A percentile compares a stretch with the other conserved stretches of the same genome.
These are phyloP conservation scores for Teunomyces aglyptinius DNA, from an alignment of 805 yeast species.

Conservation along the genomic window DNA sequence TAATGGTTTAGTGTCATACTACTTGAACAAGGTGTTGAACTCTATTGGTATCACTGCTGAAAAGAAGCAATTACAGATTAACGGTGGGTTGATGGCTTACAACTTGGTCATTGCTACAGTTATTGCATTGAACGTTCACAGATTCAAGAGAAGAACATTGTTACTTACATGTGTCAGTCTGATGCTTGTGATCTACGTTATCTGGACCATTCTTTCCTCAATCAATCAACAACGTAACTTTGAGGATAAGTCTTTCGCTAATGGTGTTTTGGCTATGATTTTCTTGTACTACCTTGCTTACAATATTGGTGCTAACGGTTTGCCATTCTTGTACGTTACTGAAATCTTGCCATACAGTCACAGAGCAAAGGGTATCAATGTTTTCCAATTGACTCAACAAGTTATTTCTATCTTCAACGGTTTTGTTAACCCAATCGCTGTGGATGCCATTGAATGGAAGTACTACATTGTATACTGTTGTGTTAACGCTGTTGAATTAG, in stretches of 20 bases:
- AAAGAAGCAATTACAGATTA: constrained; percentile 45
- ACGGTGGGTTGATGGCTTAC: constrained; percentile 50
- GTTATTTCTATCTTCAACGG: constrained; percentile 21
- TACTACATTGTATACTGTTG: constrained; percentile 43
- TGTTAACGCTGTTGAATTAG: constrained; percentile 26
- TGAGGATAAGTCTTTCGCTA: constrained; percentile 38
- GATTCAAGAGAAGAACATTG: constrained; percentile 35
- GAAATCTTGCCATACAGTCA: constrained; percentile 39
- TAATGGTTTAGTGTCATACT: constrained; percentile 52
- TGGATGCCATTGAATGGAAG: constrained; percentile 42
- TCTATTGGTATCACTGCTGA: constrained; percentile 54
- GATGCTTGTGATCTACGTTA: constrained; percentile 37
- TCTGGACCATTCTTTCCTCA: constrained; percentile 48
- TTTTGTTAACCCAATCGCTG: constrained; percentile 30
- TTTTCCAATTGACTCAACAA: constrained; percentile 22
- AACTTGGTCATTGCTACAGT: constrained; percentile 34
- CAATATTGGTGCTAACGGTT: constrained; percentile 44
- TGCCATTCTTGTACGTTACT: constrained; percentile 46
- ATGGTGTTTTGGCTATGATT: constrained; percentile 51
- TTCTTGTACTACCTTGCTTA: constrained; percentile 45
- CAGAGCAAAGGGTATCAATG: constrained; percentile 42
- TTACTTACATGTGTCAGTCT: constrained; percentile 33
- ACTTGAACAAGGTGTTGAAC: constrained; percentile 47
- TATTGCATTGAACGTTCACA: constrained; percentile 17
- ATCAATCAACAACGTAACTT: constrained; percentile 41